Evolutionary conservation across 768 basidiomycete genomes (phyloP).

Genomic region (Filobasidium floriforme): DNA sequence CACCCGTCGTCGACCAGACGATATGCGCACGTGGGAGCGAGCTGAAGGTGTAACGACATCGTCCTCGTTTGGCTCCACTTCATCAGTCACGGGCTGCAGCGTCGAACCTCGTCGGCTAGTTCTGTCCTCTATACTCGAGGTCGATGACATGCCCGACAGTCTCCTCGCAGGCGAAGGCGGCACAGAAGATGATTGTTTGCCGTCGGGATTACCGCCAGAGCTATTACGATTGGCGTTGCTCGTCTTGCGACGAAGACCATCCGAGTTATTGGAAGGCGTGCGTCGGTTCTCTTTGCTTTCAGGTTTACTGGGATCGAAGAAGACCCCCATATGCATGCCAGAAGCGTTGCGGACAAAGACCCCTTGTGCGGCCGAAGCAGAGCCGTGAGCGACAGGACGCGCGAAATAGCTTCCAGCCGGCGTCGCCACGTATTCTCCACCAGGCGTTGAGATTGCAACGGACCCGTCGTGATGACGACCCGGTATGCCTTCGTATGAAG

Average conservation of each 20-base stretch:
- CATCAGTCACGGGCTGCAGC: conserved; percentile 15
- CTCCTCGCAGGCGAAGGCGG: conserved; percentile 15
- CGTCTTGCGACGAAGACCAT: neutral
- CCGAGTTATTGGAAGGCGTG: neutral
- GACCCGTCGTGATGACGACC: conserved; percentile 15
- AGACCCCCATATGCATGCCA: conserved; percentile 88
- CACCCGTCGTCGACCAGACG: neutral
- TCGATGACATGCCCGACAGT: conserved; percentile 20
- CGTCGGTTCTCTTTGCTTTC: conserved; percentile 4
- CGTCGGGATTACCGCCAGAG: neutral
- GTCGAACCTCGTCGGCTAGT: conserved; percentile 24
- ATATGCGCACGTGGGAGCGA: neutral
- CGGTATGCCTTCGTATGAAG: neutral
- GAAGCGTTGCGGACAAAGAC: conserved; percentile 86
- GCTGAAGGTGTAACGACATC: neutral
- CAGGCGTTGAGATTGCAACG: conserved; percentile 30
- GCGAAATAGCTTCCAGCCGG: conserved; percentile 62
- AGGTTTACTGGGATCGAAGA: conserved; percentile 64
- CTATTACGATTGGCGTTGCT: neutral
- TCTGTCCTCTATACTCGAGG: conserved; percentile 17
- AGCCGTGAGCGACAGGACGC: conserved; percentile 57
- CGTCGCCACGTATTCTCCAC: conserved; percentile 35
- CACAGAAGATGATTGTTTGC: conserved; percentile 11
- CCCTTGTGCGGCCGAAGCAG: conserved; percentile 71
- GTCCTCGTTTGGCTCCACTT: neutral